Evolutionary conservation across 2,329 filamentous ascomycete species (phyloP), one percentile per base, ranked within the genome.

Genomic region (Penicillium concentricum): DNA sequence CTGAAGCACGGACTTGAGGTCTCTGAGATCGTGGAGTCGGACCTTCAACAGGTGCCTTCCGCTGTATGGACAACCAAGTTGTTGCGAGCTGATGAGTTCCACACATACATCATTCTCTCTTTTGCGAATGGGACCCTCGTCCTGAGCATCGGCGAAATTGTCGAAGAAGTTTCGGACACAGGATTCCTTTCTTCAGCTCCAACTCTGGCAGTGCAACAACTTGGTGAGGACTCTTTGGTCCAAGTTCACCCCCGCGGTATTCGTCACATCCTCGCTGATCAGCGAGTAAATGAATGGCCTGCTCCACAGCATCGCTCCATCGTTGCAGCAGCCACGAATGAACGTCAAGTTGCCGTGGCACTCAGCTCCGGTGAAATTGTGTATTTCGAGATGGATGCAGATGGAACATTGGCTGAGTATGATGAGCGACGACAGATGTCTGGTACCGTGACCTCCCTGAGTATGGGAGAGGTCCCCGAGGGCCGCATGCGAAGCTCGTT

Each of bases 201-300:
- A 2, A 99, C 95, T 0, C 79, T 99, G 16, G 92, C 92, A 7
- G 91, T 96, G 5, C 93, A 97, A 69, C 90, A 97, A 67, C 87
- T 99, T 48, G 95, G 94, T 41, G 92, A 97, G 55, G 91, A 96
- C 71, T 91, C 92, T 26, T 81, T 97, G 39, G 87, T 99, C 18
- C 94, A 99, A 72, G 90, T 99, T 6, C 92, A 99, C 67, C 92
- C 93, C n/a, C 92, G 92, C 69, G 94, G 94, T 54, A 96, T 99
- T 59, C 86, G 92, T 47, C 92, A 97, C 68, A 93, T 99, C 56
- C 85, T 89, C 44, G 90, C 82, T 12, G 84, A 87, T 67, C 82
- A 89, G 15, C 84, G 87, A 24, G 84, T 96, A 20, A 96, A 95
- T 63, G 92, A 97, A 71, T 99, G 94, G 94, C 87, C 90, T 15